phyloP scores from a whole-genome alignment of 768 basidiomycete genomes.

The Leccinum variicolor region DNA sequence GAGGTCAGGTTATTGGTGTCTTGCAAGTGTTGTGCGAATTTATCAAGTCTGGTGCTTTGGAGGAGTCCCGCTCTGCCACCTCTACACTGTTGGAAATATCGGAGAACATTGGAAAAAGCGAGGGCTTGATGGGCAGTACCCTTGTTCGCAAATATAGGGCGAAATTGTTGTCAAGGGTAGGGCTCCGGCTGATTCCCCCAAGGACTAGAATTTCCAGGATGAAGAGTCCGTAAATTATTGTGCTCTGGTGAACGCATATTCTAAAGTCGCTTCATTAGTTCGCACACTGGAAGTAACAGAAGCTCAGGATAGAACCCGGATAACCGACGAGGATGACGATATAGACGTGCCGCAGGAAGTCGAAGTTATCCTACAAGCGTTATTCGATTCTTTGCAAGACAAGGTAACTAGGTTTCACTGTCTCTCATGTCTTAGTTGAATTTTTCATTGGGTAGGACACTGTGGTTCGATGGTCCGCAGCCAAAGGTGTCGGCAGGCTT shows the following conservation, averaged over 20 bases:
- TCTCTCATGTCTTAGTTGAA: neutral
- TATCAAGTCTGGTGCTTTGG: conserved; percentile 57
- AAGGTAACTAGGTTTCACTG: conserved; percentile 47
- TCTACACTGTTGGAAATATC: conserved; percentile 45
- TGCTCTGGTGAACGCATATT: conserved; percentile 22
- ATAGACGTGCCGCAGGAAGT: conserved; percentile 75
- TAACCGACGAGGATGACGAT: conserved; percentile 36
- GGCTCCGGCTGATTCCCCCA: conserved; percentile 58
- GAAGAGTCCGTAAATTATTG: conserved; percentile 37
- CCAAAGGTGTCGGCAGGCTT: conserved; percentile 87
- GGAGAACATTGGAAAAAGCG: conserved; percentile 38
- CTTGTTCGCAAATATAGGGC: conserved; percentile 63
- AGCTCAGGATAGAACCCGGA: conserved; percentile 5
- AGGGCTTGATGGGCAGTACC: conserved; percentile 51
- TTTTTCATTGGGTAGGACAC: conserved; percentile 65
- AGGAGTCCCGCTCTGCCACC: conserved; percentile 45
- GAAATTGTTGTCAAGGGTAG: conserved; percentile 68
- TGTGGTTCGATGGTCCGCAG: conserved; percentile 89
- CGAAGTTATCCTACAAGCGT: conserved; percentile 66
- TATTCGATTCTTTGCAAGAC: conserved; percentile 77
- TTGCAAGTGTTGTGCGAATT: conserved; percentile 71
- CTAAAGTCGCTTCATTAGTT: conserved; percentile 20
- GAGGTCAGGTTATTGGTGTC: conserved; percentile 58
- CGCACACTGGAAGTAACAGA: conserved; percentile 22
- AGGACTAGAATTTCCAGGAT: conserved; percentile 33